Conservation (phyloP, 2,329 filamentous ascomycete genomes). For the Zymoseptoria ardabiliae region DNA sequence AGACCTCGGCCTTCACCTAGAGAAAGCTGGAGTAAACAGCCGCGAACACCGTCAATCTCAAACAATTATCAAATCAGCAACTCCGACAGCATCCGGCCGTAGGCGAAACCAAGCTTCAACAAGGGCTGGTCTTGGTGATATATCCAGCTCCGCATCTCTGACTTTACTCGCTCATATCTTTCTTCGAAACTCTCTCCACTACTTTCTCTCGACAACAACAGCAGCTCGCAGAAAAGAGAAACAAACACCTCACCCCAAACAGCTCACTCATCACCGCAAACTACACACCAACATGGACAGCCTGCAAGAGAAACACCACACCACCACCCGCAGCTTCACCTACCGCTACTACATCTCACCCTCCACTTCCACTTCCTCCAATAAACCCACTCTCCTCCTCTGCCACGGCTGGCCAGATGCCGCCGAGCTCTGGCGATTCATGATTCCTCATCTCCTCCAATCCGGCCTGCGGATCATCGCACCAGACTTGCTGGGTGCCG, state of each 20-base stretch:
- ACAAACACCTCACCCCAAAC: not conserved
- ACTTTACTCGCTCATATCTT: not conserved
- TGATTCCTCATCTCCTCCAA: conserved; percentile 35
- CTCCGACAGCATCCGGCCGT: not conserved
- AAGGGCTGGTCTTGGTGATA: not conserved
- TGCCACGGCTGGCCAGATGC: conserved; percentile 47
- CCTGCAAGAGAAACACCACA: conserved; percentile 17
- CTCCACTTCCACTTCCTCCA: conserved; percentile 21
- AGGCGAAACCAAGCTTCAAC: not conserved
- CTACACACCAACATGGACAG: conserved; percentile 11
- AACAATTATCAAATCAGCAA: not conserved
- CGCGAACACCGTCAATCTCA: not conserved
- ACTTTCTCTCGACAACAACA: not conserved
- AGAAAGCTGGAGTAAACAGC: not conserved
- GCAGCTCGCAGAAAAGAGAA: not conserved
- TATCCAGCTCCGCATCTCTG: no score
- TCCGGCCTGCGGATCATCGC: conserved; percentile 35
- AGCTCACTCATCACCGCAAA: not conserved
- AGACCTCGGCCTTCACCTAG: no score
- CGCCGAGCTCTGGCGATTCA: conserved; percentile 38
- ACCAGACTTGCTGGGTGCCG: conserved; percentile 35
- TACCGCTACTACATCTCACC: conserved; percentile 37
- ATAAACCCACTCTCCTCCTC: conserved; percentile 31
- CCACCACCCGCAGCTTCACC: conserved; percentile 22
- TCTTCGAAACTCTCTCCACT: not conserved